Conservation (phyloP, 495 filamentous ascomycete species). For the Aspergillus olivimuriae region DNA sequence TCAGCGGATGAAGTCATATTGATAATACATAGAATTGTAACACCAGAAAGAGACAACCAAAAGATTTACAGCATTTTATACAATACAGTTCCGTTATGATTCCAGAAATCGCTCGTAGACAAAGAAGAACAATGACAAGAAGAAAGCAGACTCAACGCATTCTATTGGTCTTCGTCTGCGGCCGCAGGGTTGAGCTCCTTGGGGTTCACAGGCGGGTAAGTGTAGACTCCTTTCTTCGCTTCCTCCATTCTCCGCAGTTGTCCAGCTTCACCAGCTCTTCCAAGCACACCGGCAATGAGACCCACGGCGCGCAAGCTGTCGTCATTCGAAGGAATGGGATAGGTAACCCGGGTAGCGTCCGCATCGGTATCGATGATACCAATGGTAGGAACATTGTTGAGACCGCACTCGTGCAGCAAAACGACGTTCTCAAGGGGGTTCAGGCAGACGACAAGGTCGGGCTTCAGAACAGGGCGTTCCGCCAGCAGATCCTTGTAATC, state of each 20-base stretch:
- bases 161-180: slow-evolving; percentile 12
- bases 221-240: slow-evolving; percentile 52
- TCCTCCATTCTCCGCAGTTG: slow-evolving; percentile 55
- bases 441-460: slow-evolving; percentile 87
- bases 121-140: slow-evolving; percentile 7
- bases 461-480: slow-evolving; percentile 60
- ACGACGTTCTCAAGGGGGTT: slow-evolving; percentile 91
- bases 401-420: slow-evolving; percentile 81
- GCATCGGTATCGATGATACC: slow-evolving; percentile 91
- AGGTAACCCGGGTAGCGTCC: slow-evolving; percentile 90
- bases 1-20: slow-evolving; percentile 8
- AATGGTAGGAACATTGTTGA: slow-evolving; percentile 87
- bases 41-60: slow-evolving; percentile 18
- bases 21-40: slow-evolving; percentile 24
- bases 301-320: slow-evolving; percentile 79
- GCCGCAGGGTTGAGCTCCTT: slow-evolving; percentile 13
- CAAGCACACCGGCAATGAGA: slow-evolving; percentile 80
- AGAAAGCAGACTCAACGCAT: slow-evolving; percentile 1
- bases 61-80: slow-evolving; percentile 30
- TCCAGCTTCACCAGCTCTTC: slow-evolving; percentile 75
- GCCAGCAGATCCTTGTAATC: slow-evolving; percentile 57
- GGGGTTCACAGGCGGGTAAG: slow-evolving; percentile 45
- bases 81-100: slow-evolving; percentile 24
- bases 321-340: slow-evolving; percentile 94
- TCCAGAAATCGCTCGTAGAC: slow-evolving; percentile 17